Conservation (phyloP, 208 protist genomes). For the Trichomonas tenax region DNA sequence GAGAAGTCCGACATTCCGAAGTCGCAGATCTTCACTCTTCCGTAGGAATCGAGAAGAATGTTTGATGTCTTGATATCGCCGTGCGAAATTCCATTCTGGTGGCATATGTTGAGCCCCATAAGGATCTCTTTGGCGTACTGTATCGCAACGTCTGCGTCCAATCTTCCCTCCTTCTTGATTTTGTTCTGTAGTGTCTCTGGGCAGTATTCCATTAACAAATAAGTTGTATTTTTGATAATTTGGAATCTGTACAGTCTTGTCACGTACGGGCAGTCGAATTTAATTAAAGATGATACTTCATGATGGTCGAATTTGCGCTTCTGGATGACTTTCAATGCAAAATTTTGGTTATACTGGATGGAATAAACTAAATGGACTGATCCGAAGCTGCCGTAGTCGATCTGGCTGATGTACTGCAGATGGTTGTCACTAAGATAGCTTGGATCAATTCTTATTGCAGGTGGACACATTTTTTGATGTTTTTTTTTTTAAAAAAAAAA, state of each 20-base stretch:
- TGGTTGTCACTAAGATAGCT: neutral
- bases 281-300: neutral
- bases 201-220: neutral
- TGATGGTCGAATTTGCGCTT: neutral
- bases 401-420: neutral
- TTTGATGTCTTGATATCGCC: constrained; percentile 40
- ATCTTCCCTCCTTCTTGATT: neutral
- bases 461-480: neutral
- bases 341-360: neutral
- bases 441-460: neutral
- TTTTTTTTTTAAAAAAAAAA: neutral
- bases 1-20: constrained; percentile 35
- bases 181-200: neutral
- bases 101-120: constrained; percentile 25
- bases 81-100: constrained; percentile 30
- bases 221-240: neutral
- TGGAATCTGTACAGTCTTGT: neutral
- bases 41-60: constrained; percentile 28
- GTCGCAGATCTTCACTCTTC: constrained; percentile 40
- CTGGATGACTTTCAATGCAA: neutral
- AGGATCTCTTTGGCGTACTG: neutral
- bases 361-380: neutral
- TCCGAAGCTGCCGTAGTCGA: neutral
- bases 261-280: neutral
- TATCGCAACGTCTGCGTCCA: neutral